These are phyloP conservation scores for Cryptococcus sp. DNA, from an alignment of 1,284 basidiomycete species.

Conservation along the genomic window DNA sequence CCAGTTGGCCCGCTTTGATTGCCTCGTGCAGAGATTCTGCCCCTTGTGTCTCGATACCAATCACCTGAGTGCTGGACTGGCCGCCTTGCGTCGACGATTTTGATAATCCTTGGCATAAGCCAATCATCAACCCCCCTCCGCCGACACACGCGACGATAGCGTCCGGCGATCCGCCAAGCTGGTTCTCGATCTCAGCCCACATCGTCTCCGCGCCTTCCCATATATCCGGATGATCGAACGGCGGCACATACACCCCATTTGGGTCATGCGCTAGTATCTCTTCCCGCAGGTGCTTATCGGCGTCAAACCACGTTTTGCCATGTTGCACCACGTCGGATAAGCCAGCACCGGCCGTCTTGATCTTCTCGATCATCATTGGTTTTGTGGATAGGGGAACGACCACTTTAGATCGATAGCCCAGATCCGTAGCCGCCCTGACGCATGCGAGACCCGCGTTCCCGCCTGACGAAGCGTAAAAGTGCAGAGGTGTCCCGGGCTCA, in stretches of 20 bases:
- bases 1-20: constrained; percentile 19
- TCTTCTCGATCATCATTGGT: constrained; percentile 29
- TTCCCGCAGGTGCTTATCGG: constrained; percentile 26
- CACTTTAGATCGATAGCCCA: constrained; percentile 27
- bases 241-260: constrained; percentile 31
- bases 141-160: constrained; percentile 33
- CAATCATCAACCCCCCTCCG: constrained; percentile 33
- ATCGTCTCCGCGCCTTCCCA: constrained; percentile 30
- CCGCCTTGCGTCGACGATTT: neutral
- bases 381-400: constrained; percentile 30
- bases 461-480: constrained; percentile 36
- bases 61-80: constrained; percentile 12
- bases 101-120: constrained; percentile 26
- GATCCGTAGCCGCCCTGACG: constrained; percentile 22
- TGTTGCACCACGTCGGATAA: constrained; percentile 26
- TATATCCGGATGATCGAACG: constrained; percentile 32
- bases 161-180: constrained; percentile 18
- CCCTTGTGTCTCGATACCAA: constrained; percentile 33
- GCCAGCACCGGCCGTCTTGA: constrained; percentile 28
- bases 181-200: constrained; percentile 22
- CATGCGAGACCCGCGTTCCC: constrained; percentile 40
- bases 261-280: constrained; percentile 18
- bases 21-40: constrained; percentile 30
- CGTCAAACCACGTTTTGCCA: constrained; percentile 29
- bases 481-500: constrained; percentile 14